Evolutionary conservation across 2,329 filamentous ascomycete genomes (phyloP).

Genomic region (Ophiosphaerella herpotricha): DNA sequence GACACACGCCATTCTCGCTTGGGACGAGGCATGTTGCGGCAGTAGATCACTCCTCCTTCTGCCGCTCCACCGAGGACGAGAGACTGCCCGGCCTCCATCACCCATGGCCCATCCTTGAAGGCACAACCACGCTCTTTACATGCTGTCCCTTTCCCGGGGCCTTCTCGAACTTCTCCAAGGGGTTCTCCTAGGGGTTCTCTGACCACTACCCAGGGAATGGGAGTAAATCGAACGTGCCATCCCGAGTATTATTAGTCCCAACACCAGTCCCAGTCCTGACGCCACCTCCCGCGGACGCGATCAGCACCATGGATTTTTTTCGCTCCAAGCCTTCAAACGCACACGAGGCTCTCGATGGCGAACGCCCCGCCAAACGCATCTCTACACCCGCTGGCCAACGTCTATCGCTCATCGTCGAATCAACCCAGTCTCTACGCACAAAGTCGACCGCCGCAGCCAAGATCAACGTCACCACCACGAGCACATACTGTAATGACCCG

Average conservation of each 20-base stretch:
- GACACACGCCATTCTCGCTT: constrained; percentile 10
- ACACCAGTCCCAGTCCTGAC: background rate
- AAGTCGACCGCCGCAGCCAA: constrained; percentile 29
- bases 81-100: background rate
- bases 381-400: constrained; percentile 49
- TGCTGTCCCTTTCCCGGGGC: background rate
- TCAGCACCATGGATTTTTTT: constrained; percentile 32
- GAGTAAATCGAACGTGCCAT: background rate
- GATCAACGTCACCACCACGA: constrained; percentile 32
- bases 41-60: constrained; percentile 5
- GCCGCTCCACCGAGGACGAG: background rate
- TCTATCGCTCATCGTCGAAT: constrained; percentile 49
- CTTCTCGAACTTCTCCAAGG: background rate
- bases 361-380: constrained; percentile 47
- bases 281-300: constrained; percentile 1
- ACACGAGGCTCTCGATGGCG: constrained; percentile 28
- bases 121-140: background rate
- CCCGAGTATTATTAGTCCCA: background rate
- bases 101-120: constrained; percentile 2
- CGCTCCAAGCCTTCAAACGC: constrained; percentile 24
- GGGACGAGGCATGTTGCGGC: background rate
- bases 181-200: background rate
- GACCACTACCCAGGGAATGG: background rate
- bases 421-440: constrained; percentile 23
- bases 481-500: constrained; percentile 36